A percentile compares a stretch with the other conserved stretches of the same genome.
Evolutionary conservation across 2,329 filamentous ascomycete genomes (phyloP).

Genomic region (Exophiala xenobiotica): DNA sequence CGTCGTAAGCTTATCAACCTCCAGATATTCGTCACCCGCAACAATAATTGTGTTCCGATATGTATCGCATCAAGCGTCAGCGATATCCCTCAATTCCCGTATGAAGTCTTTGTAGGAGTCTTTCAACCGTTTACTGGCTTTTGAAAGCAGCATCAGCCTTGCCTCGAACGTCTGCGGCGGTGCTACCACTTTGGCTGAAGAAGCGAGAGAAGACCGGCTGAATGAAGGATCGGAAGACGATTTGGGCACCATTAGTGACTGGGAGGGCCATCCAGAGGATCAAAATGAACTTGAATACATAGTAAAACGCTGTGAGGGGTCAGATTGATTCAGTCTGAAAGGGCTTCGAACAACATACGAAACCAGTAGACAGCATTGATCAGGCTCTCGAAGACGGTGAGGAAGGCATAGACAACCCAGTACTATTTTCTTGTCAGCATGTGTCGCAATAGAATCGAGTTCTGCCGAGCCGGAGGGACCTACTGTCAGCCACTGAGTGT

Average conservation of each 20-base stretch:
- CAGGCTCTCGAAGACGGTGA: conserved; percentile 65
- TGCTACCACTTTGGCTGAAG: conserved; percentile 70
- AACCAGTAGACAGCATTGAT: conserved; percentile 70
- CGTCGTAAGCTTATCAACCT: no score
- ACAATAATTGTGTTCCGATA: background rate
- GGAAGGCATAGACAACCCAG: conserved; percentile 67
- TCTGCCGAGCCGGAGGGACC: conserved; percentile 27
- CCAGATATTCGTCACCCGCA: background rate
- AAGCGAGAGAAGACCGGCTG: conserved; percentile 89
- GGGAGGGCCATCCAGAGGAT: conserved; percentile 97
- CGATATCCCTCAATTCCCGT: conserved; percentile 18
- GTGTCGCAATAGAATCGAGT: background rate
- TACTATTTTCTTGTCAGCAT: conserved; percentile 48
- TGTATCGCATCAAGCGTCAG: conserved; percentile 20
- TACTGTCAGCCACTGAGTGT: conserved; percentile 67
- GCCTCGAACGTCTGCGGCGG: conserved; percentile 82
- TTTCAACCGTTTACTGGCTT: conserved; percentile 52
- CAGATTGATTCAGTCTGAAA: conserved; percentile 22
- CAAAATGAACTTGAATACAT: conserved; percentile 98
- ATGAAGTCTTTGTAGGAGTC: conserved; percentile 17
- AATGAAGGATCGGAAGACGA: conserved; percentile 95
- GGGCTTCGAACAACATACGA: conserved; percentile 42
- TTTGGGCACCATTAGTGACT: conserved; percentile 91
- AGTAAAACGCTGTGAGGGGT: conserved; percentile 75
- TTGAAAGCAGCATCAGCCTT: conserved; percentile 72